Conservation (phyloP, 345 rosid genomes). For the Raphanus sativus region DNA sequence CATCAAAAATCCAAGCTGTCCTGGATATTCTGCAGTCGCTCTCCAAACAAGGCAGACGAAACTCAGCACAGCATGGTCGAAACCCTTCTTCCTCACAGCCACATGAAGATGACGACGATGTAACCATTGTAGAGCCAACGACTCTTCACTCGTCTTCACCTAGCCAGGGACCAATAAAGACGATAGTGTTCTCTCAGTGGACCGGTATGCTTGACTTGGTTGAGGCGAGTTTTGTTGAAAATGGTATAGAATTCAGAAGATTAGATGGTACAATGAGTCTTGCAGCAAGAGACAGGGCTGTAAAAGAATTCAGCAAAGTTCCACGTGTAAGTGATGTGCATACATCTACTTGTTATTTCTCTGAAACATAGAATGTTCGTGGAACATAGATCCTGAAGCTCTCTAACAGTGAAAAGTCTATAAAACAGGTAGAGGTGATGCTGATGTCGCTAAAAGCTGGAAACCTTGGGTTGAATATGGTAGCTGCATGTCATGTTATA, state of each 20-base stretch:
- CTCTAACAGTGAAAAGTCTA: neutral
- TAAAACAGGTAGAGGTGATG: conserved; percentile 70
- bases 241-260: conserved; percentile 65
- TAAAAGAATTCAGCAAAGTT: conserved; percentile 71
- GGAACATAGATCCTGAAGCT: neutral
- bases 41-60: conserved; percentile 34
- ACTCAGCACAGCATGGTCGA: conserved; percentile 41
- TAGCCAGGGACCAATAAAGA: conserved; percentile 50
- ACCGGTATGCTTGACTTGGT: conserved; percentile 84
- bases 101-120: conserved; percentile 29
- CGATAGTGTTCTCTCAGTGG: conserved; percentile 91
- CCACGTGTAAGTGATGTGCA: conserved; percentile 46
- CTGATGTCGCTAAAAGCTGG: conserved; percentile 93
- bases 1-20: conserved; percentile 80
- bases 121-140: conserved; percentile 43
- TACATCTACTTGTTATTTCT: no score
- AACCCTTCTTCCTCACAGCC: conserved; percentile 36
- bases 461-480: conserved; percentile 93
- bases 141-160: conserved; percentile 41
- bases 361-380: neutral
- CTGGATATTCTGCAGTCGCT: conserved; percentile 60
- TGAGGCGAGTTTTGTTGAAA: conserved; percentile 49
- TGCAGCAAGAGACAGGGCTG: conserved; percentile 71
- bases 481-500: conserved; percentile 87
- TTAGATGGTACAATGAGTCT: conserved; percentile 85